Base-by-base conservation (phyloP, 2,329 filamentous ascomycete genomes). In the Lasiodiplodia sp. region DNA sequence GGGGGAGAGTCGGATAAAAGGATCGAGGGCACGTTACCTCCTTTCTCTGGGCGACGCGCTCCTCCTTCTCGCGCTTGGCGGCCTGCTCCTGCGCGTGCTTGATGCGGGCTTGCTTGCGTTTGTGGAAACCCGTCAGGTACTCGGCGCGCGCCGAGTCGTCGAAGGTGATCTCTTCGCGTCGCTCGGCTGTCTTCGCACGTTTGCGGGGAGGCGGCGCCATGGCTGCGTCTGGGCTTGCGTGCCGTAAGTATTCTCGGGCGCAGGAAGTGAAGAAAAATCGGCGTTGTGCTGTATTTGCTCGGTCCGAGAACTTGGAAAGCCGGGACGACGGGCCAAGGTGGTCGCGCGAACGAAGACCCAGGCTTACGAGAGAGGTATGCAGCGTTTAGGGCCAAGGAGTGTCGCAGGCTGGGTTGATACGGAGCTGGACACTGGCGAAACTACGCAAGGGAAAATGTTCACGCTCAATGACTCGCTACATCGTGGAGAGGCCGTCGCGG, bases 71-170 rank as follows among this genome's bases (percentile, higher is more conserved):
- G 77, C 87, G 90, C 80, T 93, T 91, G 56, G 88, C 90, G 3
- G 93, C 92, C 73, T 91, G 86, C 73, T 96, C 93, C 76, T 96
- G 92, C 1, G 95, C 95, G 79, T 90, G 85, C 83, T 97, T 96
- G 72, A 90, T 89, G 47, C 96, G 88, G 79, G 93, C 91, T 66
- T 92, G 83, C 80, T 97, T 98, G 80, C 96, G 91, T 86, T 98
- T 99, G 84, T 95, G 94, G 82, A 99, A 99, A 2, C 96, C 96
- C 0, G 94, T 97, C 69, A 99, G 86, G 78, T 92, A 99, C 76
- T 98, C 94, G 72, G 91, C 84, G 72, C 96, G 90, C 56, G 92
- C 92, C 70, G 86, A 85, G 70, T 87, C 83, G 82, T 99, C 94
- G 82, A 98, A 99, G 65, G 84, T 88, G 79, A 99, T 91, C 78